A percentile compares a stretch with the other conserved stretches of the same genome.
Evolutionary conservation across 1,284 basidiomycete species (phyloP).

Genomic region (Marasmius sp.): DNA sequence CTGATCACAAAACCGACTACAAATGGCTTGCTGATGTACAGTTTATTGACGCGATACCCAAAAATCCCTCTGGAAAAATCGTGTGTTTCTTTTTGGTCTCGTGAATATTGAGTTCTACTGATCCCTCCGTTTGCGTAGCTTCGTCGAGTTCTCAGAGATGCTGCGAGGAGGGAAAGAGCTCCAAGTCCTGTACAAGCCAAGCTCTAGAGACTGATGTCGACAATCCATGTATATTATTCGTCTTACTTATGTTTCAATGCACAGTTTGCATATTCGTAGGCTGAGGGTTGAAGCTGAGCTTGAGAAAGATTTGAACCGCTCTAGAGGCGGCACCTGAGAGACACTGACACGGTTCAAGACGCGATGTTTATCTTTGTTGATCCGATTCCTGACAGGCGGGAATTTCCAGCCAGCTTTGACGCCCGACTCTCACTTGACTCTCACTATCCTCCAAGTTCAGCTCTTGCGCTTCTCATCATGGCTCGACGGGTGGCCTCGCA

Average conservation of each 20-base stretch:
- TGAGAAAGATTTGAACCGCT: too few relatives aligned
- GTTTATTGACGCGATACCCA: slow-evolving; percentile 68
- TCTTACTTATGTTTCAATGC: too few relatives aligned
- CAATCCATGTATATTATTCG: too few relatives aligned
- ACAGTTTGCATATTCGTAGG: too few relatives aligned
- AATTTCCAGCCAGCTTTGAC: too few relatives aligned
- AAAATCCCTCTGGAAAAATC: slow-evolving; percentile 73
- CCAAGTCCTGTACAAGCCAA: slow-evolving; percentile 31
- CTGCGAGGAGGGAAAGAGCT: slow-evolving; percentile 23
- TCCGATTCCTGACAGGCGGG: too few relatives aligned
- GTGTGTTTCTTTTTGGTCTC: slow-evolving; percentile 27
- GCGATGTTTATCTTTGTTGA: too few relatives aligned
- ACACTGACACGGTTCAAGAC: too few relatives aligned
- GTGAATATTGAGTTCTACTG: neutral
- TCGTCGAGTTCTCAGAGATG: slow-evolving; percentile 40
- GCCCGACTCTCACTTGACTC: too few relatives aligned
- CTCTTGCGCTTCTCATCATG: slow-evolving; percentile 43
- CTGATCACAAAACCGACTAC: slow-evolving; percentile 68
- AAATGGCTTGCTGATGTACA: slow-evolving; percentile 70
- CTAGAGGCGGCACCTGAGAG: too few relatives aligned
- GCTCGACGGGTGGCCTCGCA: slow-evolving; percentile 84
- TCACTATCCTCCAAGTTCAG: neutral
- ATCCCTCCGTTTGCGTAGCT: slow-evolving; percentile 24
- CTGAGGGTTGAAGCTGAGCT: too few relatives aligned
- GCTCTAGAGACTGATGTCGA: neutral